Evolutionary conservation across 2,329 filamentous ascomycete genomes (phyloP).

Genomic region (Diaporthe citriasiana): DNA sequence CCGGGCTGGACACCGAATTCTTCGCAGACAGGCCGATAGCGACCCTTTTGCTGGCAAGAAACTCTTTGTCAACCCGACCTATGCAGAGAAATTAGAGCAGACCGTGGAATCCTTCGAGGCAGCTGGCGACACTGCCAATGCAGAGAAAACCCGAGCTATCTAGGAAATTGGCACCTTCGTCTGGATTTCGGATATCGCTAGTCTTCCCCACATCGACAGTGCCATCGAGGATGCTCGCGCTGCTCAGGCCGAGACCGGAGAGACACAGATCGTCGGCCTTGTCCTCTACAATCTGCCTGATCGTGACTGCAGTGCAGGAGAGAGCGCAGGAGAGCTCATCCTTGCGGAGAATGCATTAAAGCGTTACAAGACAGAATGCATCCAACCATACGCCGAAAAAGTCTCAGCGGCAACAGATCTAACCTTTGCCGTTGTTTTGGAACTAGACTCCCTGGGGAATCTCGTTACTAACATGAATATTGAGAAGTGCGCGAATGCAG

Average conservation of each 20-base stretch:
- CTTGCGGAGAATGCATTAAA: conserved; percentile 54
- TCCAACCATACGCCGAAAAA: conserved; percentile 56
- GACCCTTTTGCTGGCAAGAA: conserved; percentile 64
- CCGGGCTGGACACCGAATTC: background rate
- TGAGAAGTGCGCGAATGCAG: conserved; percentile 49
- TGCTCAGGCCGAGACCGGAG: conserved; percentile 52
- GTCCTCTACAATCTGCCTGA: conserved; percentile 62
- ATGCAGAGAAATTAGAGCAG: conserved; percentile 57
- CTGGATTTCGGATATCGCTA: conserved; percentile 2
- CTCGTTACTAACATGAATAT: conserved; percentile 37
- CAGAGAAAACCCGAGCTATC: conserved; percentile 5
- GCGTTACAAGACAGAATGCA: conserved; percentile 57
- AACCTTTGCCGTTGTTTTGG: conserved; percentile 59
- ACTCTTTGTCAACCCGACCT: conserved; percentile 62
- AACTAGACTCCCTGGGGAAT: conserved; percentile 61
- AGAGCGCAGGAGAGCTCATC: conserved; percentile 58
- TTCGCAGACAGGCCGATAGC: conserved; percentile 14
- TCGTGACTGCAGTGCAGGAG: conserved; percentile 60
- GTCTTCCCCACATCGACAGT: conserved; percentile 53
- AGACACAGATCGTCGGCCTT: conserved; percentile 58
- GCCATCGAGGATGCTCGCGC: conserved; percentile 56
- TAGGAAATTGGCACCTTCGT: conserved; percentile 13
- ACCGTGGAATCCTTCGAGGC: conserved; percentile 49
- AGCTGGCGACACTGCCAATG: background rate
- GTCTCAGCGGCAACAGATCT: conserved; percentile 55